These are phyloP conservation scores for Vaccinium macrocarpon DNA, from an alignment of 148 eudicot genomes.

Conservation along the genomic window DNA sequence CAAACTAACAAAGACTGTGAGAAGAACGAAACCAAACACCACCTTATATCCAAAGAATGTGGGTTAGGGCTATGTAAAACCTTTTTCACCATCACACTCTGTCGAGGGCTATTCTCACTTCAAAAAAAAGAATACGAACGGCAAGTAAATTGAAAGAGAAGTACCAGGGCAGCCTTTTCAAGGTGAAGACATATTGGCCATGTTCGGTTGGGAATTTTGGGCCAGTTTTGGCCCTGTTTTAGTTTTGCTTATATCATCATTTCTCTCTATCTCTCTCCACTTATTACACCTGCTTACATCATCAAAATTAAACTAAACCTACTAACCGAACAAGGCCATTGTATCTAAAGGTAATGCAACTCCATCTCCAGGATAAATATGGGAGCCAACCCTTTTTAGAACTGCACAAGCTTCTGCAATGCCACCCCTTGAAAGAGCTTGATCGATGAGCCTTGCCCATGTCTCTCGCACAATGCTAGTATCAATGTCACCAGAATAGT, in stretches of 20 bases:
- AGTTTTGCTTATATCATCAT: no score
- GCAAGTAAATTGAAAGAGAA: neutral
- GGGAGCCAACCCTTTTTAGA: slow-evolving; percentile 84
- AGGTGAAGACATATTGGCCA: slow-evolving; percentile 94
- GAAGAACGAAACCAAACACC: neutral
- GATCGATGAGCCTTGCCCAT: slow-evolving; percentile 95
- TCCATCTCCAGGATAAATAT: slow-evolving; percentile 90
- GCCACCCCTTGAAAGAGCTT: slow-evolving; percentile 82
- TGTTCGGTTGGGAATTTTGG: no score
- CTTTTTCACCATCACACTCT: neutral
- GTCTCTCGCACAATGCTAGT: slow-evolving; percentile 81
- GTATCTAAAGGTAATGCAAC: slow-evolving; percentile 84
- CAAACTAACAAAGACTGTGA: neutral
- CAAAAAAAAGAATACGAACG: neutral
- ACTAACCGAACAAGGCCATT: no score
- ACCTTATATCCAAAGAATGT: neutral
- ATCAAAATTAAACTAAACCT: no score
- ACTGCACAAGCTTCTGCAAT: slow-evolving; percentile 94
- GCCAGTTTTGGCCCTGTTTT: no score
- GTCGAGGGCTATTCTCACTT: neutral
- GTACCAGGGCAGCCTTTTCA: slow-evolving; percentile 96
- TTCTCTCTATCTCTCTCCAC: no score
- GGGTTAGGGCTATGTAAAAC: neutral
- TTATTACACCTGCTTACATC: no score
- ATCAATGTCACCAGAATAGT: slow-evolving; percentile 94